Conservation (phyloP, 1,284 basidiomycete species). For the Moesziomyces sp. region DNA sequence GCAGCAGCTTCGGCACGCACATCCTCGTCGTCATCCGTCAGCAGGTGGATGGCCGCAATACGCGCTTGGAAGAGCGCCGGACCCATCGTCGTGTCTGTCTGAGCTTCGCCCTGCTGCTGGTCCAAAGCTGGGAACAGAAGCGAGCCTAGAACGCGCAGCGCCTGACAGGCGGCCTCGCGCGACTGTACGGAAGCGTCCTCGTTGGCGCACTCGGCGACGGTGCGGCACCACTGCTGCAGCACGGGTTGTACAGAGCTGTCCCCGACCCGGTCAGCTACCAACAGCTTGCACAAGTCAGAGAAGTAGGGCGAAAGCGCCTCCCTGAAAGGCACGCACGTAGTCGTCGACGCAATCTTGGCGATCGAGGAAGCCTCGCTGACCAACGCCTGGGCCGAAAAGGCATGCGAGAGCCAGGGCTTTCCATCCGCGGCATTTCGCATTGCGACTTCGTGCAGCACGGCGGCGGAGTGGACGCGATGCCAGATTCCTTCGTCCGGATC, state of each 20-base stretch:
- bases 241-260: not conserved
- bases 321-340: slow-evolving; percentile 38
- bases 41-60: slow-evolving; percentile 39
- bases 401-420: slow-evolving; percentile 11
- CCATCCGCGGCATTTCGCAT: slow-evolving; percentile 5
- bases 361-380: slow-evolving; percentile 12
- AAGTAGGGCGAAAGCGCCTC: slow-evolving; percentile 56
- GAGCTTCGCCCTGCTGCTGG: not conserved
- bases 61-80: slow-evolving; percentile 33
- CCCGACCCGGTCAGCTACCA: not conserved
- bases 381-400: slow-evolving; percentile 8
- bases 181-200: slow-evolving; percentile 49
- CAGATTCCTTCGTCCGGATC: slow-evolving; percentile 36
- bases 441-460: slow-evolving; percentile 27
- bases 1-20: slow-evolving; percentile 47
- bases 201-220: slow-evolving; percentile 30
- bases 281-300: slow-evolving; percentile 32
- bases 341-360: slow-evolving; percentile 19
- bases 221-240: slow-evolving; percentile 30
- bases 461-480: slow-evolving; percentile 40
- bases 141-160: slow-evolving; percentile 24
- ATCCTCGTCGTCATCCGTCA: slow-evolving; percentile 53
- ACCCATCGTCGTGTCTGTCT: not conserved
- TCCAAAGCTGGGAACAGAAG: slow-evolving; percentile 25
- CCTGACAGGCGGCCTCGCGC: slow-evolving; percentile 37